Base-by-base conservation (phyloP, 257 asterid genomes). In the Fraxinus anomala region DNA sequence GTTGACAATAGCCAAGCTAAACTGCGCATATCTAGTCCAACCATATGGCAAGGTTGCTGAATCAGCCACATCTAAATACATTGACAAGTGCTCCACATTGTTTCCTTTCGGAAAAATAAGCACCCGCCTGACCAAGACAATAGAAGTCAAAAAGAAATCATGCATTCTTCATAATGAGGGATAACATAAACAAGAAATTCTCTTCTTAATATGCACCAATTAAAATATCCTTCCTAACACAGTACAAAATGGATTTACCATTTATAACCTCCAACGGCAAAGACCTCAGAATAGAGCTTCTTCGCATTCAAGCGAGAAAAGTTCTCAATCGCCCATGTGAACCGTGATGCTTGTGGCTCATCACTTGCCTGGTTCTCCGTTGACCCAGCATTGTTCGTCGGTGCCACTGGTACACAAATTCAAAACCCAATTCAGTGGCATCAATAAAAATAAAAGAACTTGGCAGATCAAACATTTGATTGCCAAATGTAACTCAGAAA, bases 1-100 rank as follows among this genome's bases (percentile, higher is more conserved):
- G 80, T 85, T 87, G 40, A 87, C 86, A 61, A 87, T 83, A 10
- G 91, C 84, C 81, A 87, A 76, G 82, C 87, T 87, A 80, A 87
- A 87, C 82, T 87, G 91, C 0, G 91, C 91, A 77, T 85, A 87
- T 77, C 91, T 83, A 82, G 81, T 83, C 91, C 91, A 87, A 54
- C 89, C 89, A 73, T 85, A 85, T 0, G 88, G 91, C 85, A 87
- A 79, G 33, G 75, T 21, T 75, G 82, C 30, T 72, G 91, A 81
- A 70, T 87, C 91, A 16, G 91, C 88, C 75, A 87, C 91, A 73
- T 87, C 91, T 76, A 87, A 80, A 77, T 87, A 85, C 91, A 87
- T 87, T 6, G 91, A 87, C 74, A 87, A 73, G 77, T 72, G 82
- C 23, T 87, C 89, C 73, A 85, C 89, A 61, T 87, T 87, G 86